phyloP scores from a whole-genome alignment of 2,329 filamentous ascomycete genomes.

The Trichophaea hybrida region DNA sequence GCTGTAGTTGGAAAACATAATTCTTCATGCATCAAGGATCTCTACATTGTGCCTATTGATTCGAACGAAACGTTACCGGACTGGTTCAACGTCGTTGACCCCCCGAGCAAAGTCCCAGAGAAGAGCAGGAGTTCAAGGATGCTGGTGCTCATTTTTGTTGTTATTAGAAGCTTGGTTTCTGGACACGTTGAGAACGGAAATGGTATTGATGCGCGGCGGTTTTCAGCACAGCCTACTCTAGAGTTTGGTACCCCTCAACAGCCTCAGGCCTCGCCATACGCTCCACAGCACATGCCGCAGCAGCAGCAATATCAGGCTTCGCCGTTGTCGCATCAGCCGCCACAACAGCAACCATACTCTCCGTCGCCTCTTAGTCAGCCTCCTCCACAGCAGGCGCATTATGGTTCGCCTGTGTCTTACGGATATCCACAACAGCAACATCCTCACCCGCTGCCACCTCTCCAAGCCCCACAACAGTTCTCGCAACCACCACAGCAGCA shows the following conservation, averaged over 20 bases:
- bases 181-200: background rate
- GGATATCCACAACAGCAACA: conserved; percentile 5
- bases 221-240: background rate
- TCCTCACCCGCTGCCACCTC: conserved; percentile 9
- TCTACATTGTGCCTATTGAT: conserved; percentile 78
- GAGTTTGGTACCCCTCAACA: background rate
- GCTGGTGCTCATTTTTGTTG: conserved; percentile 70
- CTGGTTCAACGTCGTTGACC: conserved; percentile 77
- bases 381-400: conserved; percentile 8
- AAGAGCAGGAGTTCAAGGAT: conserved; percentile 29
- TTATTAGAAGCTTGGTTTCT: conserved; percentile 48
- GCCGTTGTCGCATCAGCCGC: conserved; percentile 1
- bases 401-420: conserved; percentile 3
- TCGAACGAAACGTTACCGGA: conserved; percentile 57
- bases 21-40: conserved; percentile 64
- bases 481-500: conserved; percentile 13
- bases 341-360: conserved; percentile 3
- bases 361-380: background rate
- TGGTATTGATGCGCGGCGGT: background rate
- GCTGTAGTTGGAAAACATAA: conserved; percentile 72
- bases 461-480: background rate
- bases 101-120: conserved; percentile 48
- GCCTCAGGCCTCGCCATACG: conserved; percentile 3
- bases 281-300: background rate
- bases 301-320: conserved; percentile 5